These are phyloP conservation scores for Arthroderma sp. DNA, from an alignment of 2,329 filamentous ascomycete genomes.

Conservation along the genomic window DNA sequence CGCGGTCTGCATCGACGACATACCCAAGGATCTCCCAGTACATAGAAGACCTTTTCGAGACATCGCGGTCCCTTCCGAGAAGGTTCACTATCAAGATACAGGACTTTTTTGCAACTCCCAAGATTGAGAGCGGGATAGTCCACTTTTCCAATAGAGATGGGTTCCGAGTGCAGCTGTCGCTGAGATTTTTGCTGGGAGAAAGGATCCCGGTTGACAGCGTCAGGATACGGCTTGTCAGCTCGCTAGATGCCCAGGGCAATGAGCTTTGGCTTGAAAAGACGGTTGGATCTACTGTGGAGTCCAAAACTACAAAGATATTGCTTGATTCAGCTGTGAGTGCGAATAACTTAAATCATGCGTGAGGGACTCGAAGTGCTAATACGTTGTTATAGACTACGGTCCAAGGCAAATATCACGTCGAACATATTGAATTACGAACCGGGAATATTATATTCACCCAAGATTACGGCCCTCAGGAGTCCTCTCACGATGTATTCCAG, in stretches of 20 bases:
- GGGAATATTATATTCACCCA: slow-evolving; percentile 28
- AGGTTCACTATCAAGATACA: slow-evolving; percentile 56
- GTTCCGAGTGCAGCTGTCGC: slow-evolving; percentile 54
- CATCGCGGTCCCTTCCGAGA: slow-evolving; percentile 39
- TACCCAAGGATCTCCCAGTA: slow-evolving; percentile 19
- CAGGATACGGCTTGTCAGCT: slow-evolving; percentile 49
- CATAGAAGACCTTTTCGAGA: slow-evolving; percentile 32
- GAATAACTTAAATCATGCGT: background rate
- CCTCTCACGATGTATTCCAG: slow-evolving; percentile 24
- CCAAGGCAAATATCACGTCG: slow-evolving; percentile 60
- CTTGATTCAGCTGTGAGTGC: slow-evolving; percentile 35
- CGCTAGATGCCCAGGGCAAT: slow-evolving; percentile 42
- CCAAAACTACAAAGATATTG: slow-evolving; percentile 41
- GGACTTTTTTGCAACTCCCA: slow-evolving; percentile 59
- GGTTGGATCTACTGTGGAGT: slow-evolving; percentile 36
- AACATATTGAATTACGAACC: slow-evolving; percentile 50
- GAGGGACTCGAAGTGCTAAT: background rate
- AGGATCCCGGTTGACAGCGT: slow-evolving; percentile 53
- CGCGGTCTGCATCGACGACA: slow-evolving; percentile 3
- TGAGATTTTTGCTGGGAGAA: slow-evolving; percentile 62
- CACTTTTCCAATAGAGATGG: slow-evolving; percentile 63
- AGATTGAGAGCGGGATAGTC: slow-evolving; percentile 53
- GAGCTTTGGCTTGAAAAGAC: slow-evolving; percentile 54
- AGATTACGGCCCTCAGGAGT: slow-evolving; percentile 16
- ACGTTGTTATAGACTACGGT: slow-evolving; percentile 24